Evolutionary conservation across 1,284 basidiomycete species (phyloP).

Genomic region (Fistulinella staudtii): DNA sequence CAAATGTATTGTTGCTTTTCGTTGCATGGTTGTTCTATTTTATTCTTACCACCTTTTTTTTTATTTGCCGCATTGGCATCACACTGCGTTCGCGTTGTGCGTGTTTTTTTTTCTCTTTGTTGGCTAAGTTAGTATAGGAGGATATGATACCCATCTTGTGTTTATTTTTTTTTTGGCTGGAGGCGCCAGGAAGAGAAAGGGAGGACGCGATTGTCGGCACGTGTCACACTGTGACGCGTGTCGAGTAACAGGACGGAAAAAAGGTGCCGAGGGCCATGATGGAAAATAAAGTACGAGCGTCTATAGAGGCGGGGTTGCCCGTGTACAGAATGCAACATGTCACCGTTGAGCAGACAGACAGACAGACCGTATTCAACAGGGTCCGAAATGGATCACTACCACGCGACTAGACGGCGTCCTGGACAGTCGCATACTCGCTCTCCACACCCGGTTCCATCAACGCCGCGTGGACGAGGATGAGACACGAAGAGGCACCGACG

Average conservation of each 20-base stretch:
- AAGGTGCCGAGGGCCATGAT: no score
- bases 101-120: neutral
- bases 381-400: no score
- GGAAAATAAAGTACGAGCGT: no score
- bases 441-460: slow-evolving; percentile 87
- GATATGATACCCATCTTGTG: neutral
- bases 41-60: no score
- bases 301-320: no score
- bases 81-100: no score
- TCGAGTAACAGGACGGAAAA: no score
- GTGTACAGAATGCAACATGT: no score
- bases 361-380: neutral
- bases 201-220: neutral
- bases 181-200: neutral
- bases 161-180: no score
- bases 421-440: slow-evolving; percentile 80
- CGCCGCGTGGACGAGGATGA: slow-evolving; percentile 78
- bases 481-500: slow-evolving; percentile 68
- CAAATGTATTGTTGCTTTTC: neutral
- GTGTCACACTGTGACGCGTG: neutral
- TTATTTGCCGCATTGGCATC: no score
- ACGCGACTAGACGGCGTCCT: slow-evolving; percentile 55
- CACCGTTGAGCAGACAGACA: neutral
- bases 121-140: neutral
- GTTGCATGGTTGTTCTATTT: no score